Evolutionary conservation across 176 grass and related monocot genomes (phyloP).

Genomic region (Triticum monococcum): DNA sequence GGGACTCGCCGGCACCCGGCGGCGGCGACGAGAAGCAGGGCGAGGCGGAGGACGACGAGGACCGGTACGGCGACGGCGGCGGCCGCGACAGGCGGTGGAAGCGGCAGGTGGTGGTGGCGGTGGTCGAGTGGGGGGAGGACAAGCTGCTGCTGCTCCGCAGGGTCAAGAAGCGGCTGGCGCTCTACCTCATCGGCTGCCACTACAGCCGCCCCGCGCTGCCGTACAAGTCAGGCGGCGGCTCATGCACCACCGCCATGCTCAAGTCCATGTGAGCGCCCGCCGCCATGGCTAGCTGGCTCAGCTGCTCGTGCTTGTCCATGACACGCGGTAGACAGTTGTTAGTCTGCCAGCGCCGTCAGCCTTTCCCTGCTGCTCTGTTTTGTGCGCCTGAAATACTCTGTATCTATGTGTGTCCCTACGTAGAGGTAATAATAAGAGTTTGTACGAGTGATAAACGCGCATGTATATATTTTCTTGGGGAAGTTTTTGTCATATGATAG

Average conservation of each 20-base stretch:
- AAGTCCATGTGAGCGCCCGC: slow-evolving; percentile 8
- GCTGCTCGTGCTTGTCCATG: neutral
- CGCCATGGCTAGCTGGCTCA: neutral
- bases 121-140: slow-evolving; percentile 55
- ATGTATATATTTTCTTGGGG: neutral
- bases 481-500: neutral
- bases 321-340: neutral
- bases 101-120: slow-evolving; percentile 39
- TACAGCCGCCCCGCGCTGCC: slow-evolving; percentile 33
- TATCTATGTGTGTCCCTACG: neutral
- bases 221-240: neutral
- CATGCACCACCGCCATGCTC: slow-evolving; percentile 33
- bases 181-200: slow-evolving; percentile 69
- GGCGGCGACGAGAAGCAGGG: neutral
- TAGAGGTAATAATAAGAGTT: neutral
- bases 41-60: neutral
- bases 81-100: slow-evolving; percentile 18
- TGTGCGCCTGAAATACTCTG: neutral
- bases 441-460: neutral
- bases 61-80: neutral
- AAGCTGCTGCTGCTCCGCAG: slow-evolving; percentile 59
- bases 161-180: slow-evolving; percentile 60
- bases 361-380: neutral
- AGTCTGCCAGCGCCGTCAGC: too few species aligned
- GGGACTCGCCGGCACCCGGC: slow-evolving; percentile 36